Percentiles rank a stretch among this genome's conserved stretches.
These are phyloP conservation scores for Tolypocladium amazonense DNA, from an alignment of 2,329 filamentous ascomycete species.

Conservation along the genomic window DNA sequence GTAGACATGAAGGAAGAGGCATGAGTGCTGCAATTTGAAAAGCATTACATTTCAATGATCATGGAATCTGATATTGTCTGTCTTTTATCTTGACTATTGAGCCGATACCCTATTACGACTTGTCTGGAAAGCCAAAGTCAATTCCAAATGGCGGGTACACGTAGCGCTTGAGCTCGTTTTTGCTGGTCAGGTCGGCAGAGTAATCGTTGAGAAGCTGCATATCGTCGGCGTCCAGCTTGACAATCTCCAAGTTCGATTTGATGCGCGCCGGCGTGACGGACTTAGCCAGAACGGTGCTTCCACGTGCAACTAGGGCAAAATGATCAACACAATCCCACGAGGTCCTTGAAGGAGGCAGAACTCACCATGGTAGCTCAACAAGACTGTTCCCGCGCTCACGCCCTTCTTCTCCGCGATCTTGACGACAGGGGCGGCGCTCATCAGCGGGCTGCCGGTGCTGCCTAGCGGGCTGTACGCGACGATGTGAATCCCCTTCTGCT, in stretches of 20 bases:
- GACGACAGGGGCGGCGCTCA: slow-evolving; percentile 51
- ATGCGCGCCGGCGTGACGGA: slow-evolving; percentile 60
- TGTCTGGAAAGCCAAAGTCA: slow-evolving; percentile 65
- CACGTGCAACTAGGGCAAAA: slow-evolving; percentile 45
- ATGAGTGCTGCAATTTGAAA: not conserved
- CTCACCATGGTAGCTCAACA: slow-evolving; percentile 64
- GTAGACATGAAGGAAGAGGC: slow-evolving; percentile 30
- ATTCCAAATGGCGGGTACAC: slow-evolving; percentile 61
- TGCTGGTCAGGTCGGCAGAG: slow-evolving; percentile 36
- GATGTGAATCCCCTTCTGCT: slow-evolving; percentile 56
- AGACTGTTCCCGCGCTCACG: slow-evolving; percentile 48
- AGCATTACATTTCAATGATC: not conserved
- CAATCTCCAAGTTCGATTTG: slow-evolving; percentile 56
- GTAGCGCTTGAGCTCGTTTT: slow-evolving; percentile 46
- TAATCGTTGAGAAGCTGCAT: slow-evolving; percentile 47
- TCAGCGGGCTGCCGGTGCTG: slow-evolving; percentile 52
- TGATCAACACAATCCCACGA: not conserved
- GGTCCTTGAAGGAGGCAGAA: slow-evolving; percentile 1
- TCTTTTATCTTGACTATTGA: slow-evolving; percentile 1
- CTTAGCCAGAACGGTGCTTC: slow-evolving; percentile 62
- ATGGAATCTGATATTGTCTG: not conserved
- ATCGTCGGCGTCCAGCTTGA: slow-evolving; percentile 55
- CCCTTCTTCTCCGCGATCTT: slow-evolving; percentile 55
- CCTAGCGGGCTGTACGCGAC: slow-evolving; percentile 63
- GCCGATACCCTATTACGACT: slow-evolving; percentile 20